These are phyloP conservation scores for Tuctoria greenei DNA, from an alignment of 176 grass and related monocot species.

Conservation along the genomic window DNA sequence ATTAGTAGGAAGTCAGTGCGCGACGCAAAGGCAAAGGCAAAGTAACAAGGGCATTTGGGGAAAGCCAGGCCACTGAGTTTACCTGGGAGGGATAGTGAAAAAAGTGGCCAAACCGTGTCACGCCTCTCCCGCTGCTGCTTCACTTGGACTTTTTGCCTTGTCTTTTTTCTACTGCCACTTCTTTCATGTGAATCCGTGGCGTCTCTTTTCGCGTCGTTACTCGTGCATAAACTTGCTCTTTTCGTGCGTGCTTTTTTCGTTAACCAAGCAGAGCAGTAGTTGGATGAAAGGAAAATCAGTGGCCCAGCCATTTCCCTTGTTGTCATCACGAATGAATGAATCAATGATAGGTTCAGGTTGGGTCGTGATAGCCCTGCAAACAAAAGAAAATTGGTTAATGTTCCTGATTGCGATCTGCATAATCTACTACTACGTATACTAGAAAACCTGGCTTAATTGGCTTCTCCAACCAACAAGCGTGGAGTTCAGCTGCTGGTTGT, in stretches of 20 bases:
- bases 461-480: neutral
- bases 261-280: neutral
- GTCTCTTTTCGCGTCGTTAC: neutral
- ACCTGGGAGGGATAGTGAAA: neutral
- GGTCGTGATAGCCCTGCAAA: neutral
- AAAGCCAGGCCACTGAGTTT: neutral
- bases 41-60: neutral
- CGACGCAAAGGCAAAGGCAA: slow-evolving; percentile 62
- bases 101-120: slow-evolving; percentile 17
- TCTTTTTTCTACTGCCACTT: neutral
- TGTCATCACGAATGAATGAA: neutral
- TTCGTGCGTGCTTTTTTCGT: slow-evolving; percentile 14
- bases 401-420: neutral
- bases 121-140: slow-evolving; percentile 21
- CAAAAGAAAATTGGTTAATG: neutral
- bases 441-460: neutral
- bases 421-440: slow-evolving; percentile 10
- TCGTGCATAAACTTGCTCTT: slow-evolving; percentile 7
- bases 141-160: neutral
- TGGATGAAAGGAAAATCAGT: neutral
- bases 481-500: neutral
- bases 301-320: neutral
- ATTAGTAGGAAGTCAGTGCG: neutral
- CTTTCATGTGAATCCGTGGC: no score
- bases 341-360: no score